phyloP scores from a whole-genome alignment of 108 stramenopile genomes.

The Mediolabrus comicus region DNA sequence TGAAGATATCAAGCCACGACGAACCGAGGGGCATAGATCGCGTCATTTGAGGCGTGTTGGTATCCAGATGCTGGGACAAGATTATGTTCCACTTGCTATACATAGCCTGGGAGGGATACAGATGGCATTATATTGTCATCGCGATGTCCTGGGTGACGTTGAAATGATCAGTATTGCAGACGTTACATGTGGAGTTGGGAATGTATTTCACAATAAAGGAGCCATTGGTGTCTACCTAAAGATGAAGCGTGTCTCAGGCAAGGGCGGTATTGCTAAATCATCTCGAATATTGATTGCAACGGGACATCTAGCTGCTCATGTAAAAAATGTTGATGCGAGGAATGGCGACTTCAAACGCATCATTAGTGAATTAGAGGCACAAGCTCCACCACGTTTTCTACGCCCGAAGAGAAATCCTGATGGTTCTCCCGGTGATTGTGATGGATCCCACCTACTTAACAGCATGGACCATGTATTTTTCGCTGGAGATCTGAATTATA shows the following conservation, averaged over 20 bases:
- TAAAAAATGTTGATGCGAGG: conserved; percentile 80
- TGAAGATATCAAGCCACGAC: conserved; percentile 88
- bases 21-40: conserved; percentile 78
- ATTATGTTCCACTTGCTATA: conserved; percentile 82
- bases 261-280: conserved; percentile 39
- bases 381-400: conserved; percentile 75
- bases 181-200: conserved; percentile 89
- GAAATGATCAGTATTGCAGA: conserved; percentile 74
- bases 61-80: conserved; percentile 74
- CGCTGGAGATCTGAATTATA: conserved; percentile 85
- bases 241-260: conserved; percentile 46
- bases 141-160: conserved; percentile 67
- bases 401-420: conserved; percentile 32
- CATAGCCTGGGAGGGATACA: conserved; percentile 90
- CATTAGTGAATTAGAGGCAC: conserved; percentile 74
- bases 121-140: conserved; percentile 76
- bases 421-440: conserved; percentile 15
- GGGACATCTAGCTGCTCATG: conserved; percentile 87
- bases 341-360: conserved; percentile 88
- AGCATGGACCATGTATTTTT: conserved; percentile 79
- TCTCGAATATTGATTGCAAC: conserved; percentile 77
- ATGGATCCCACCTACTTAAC: conserved; percentile 63
- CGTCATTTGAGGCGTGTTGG: conserved; percentile 74
- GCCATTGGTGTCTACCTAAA: conserved; percentile 82
- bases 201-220: conserved; percentile 91